phyloP scores from a whole-genome alignment of 2,329 filamentous ascomycete genomes.

The Exophiala bonariae region DNA sequence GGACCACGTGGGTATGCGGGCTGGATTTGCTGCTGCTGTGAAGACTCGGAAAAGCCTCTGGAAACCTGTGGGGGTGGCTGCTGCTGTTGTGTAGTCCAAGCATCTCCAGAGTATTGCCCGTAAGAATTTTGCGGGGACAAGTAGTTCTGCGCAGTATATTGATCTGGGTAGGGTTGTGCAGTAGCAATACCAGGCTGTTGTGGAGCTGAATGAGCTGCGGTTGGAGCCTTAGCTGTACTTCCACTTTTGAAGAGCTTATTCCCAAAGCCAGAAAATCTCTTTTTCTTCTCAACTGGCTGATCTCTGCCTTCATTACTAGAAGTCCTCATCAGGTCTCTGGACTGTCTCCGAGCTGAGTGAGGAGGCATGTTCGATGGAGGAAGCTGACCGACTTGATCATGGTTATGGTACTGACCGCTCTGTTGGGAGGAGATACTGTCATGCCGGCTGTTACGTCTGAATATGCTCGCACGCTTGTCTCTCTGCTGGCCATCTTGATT shows the following conservation, averaged over 20 bases:
- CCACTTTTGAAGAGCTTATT: conserved; percentile 18
- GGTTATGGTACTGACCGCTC: conserved; percentile 12
- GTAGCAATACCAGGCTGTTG: background rate
- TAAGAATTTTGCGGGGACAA: background rate
- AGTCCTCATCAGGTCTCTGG: conserved; percentile 10
- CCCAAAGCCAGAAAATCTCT: conserved; percentile 25
- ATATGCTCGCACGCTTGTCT: conserved; percentile 20
- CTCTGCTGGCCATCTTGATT: conserved; percentile 4
- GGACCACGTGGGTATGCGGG: no score
- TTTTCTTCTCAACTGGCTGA: conserved; percentile 16
- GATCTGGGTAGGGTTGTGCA: background rate
- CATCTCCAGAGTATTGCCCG: no score
- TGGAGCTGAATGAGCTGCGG: conserved; percentile 1
- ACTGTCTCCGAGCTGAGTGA: conserved; percentile 10
- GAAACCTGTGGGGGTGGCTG: no score
- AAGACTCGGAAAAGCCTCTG: no score
- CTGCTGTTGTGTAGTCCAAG: no score
- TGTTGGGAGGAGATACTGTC: conserved; percentile 23
- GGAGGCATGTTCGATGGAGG: conserved; percentile 9
- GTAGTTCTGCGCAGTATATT: background rate
- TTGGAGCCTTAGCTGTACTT: conserved; percentile 7
- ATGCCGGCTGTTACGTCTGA: conserved; percentile 15
- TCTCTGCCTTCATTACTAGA: conserved; percentile 9
- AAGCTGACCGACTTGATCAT: conserved; percentile 18
- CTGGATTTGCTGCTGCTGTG: no score